These are phyloP conservation scores for Infundibulicybe gibba DNA, from an alignment of 768 basidiomycete genomes.

Conservation along the genomic window DNA sequence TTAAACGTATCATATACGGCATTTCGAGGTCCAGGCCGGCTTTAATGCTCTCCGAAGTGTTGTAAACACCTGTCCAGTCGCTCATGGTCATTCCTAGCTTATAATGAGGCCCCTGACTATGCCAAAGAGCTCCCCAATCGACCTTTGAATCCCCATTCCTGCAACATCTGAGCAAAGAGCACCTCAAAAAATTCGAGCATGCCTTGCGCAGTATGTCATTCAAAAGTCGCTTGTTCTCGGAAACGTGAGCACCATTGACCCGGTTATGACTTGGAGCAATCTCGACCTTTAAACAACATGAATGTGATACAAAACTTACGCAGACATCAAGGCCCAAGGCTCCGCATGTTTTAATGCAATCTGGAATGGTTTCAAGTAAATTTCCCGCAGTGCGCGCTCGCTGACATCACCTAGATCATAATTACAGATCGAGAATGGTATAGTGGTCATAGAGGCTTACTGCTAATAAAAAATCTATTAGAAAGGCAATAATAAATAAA, in stretches of 20 bases:
- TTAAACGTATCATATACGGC: constrained; percentile 32
- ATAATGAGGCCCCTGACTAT: background rate
- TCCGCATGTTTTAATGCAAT: constrained; percentile 52
- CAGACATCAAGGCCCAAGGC: constrained; percentile 59
- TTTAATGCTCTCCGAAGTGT: constrained; percentile 46
- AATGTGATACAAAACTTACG: constrained; percentile 27
- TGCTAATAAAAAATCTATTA: too few species aligned
- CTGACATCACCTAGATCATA: background rate
- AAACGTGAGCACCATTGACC: constrained; percentile 56
- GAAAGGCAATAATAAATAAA: too few species aligned
- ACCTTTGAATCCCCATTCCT: constrained; percentile 63
- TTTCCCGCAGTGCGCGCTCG: constrained; percentile 54
- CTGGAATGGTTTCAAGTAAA: constrained; percentile 63
- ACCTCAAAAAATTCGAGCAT: background rate
- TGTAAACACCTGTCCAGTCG: constrained; percentile 53
- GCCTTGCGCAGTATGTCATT: constrained; percentile 51
- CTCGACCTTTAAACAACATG: background rate
- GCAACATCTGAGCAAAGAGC: background rate
- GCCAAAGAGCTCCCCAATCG: background rate
- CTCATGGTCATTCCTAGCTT: constrained; percentile 50
- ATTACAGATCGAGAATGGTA: too few species aligned
- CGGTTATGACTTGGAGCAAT: constrained; percentile 51
- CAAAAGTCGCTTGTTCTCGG: constrained; percentile 48
- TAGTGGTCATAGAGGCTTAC: too few species aligned
- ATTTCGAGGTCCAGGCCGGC: constrained; percentile 66